A percentile compares a stretch with the other conserved stretches of the same genome.
phyloP scores from a whole-genome alignment of 805 yeast genomes.

The Priceomyces haplophilus region DNA sequence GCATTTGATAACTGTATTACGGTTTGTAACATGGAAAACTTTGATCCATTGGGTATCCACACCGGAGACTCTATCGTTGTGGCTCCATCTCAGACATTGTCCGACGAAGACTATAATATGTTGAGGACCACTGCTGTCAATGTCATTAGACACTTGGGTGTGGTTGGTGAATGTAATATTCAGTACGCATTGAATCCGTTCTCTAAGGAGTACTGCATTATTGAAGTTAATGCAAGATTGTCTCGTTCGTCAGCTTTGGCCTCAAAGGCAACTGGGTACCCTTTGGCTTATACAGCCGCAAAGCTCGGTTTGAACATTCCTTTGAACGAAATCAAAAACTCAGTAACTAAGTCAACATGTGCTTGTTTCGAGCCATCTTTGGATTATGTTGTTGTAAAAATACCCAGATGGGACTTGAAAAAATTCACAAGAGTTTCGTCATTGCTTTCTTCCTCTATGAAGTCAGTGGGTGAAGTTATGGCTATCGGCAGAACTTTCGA shows the following conservation, averaged over 20 bases:
- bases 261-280: constrained; percentile 98
- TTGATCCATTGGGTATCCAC: constrained; percentile 97
- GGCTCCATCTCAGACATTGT: constrained; percentile 96
- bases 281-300: constrained; percentile 97
- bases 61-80: constrained; percentile 99
- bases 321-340: constrained; percentile 83
- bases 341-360: constrained; percentile 90
- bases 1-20: constrained; percentile 96
- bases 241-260: constrained; percentile 99
- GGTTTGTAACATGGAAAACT: constrained; percentile 98
- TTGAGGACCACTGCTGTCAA: constrained; percentile 96
- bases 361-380: constrained; percentile 97
- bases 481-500: constrained; percentile 95
- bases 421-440: constrained; percentile 92
- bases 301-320: constrained; percentile 92
- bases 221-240: constrained; percentile 96
- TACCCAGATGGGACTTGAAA: constrained; percentile 98
- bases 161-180: constrained; percentile 98
- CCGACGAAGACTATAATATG: constrained; percentile 98
- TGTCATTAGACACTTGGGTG: constrained; percentile 95
- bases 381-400: constrained; percentile 95
- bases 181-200: constrained; percentile 95
- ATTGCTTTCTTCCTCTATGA: constrained; percentile 88
- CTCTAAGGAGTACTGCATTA: constrained; percentile 92
- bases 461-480: constrained; percentile 99